Percentiles rank a stretch among this genome's conserved stretches.
Evolutionary conservation across 768 basidiomycete species (phyloP).

Genomic region (Amanita fuliginea): DNA sequence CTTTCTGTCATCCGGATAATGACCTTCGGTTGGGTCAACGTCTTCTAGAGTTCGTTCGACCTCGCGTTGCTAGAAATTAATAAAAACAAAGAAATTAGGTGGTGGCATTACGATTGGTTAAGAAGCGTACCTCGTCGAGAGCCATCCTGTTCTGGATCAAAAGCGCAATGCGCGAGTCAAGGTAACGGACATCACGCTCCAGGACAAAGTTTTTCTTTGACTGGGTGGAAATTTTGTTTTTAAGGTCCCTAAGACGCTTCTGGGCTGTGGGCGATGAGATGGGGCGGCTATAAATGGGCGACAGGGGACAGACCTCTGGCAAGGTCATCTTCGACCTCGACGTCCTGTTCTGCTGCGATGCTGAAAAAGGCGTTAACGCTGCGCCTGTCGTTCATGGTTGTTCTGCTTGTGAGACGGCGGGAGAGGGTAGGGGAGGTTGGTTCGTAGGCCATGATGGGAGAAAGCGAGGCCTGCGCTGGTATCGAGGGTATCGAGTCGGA

Average conservation of each 20-base stretch:
- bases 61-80: slow-evolving; percentile 66
- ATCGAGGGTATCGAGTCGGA: slow-evolving; percentile 6
- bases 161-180: slow-evolving; percentile 93
- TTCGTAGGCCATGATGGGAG: slow-evolving; percentile 46
- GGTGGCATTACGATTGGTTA: neutral
- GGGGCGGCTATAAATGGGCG: slow-evolving; percentile 2
- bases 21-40: slow-evolving; percentile 84
- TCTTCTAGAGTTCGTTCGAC: slow-evolving; percentile 94
- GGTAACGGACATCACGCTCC: slow-evolving; percentile 95
- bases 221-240: slow-evolving; percentile 94
- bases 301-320: slow-evolving; percentile 59
- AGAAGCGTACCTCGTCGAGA: slow-evolving; percentile 71
- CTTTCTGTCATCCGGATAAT: slow-evolving; percentile 90
- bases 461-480: slow-evolving; percentile 34
- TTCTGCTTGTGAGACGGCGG: slow-evolving; percentile 79
- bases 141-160: slow-evolving; percentile 99
- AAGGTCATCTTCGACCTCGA: slow-evolving; percentile 94
- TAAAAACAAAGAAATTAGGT: slow-evolving; percentile 8
- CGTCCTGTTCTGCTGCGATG: slow-evolving; percentile 98
- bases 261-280: slow-evolving; percentile 49
- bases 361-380: slow-evolving; percentile 93
- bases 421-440: slow-evolving; percentile 53
- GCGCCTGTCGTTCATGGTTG: slow-evolving; percentile 75
- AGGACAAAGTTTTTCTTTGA: slow-evolving; percentile 99
- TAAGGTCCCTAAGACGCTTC: slow-evolving; percentile 92